A percentile compares a stretch with the other conserved stretches of the same genome.
These are phyloP conservation scores for Penicillium olsonii DNA, from an alignment of 2,329 filamentous ascomycete genomes.

Conservation along the genomic window DNA sequence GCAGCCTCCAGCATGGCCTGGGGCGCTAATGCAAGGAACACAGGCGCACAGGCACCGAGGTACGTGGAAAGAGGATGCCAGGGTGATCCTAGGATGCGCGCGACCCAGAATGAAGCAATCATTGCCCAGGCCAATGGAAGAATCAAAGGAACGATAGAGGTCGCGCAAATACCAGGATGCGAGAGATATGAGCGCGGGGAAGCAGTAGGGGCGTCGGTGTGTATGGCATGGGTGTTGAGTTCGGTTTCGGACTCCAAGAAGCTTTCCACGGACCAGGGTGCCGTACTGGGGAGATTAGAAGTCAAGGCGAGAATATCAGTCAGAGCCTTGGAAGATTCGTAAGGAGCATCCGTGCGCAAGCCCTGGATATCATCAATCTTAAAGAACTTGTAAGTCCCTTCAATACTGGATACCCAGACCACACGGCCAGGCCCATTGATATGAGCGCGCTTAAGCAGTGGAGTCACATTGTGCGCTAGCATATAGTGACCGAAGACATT, in stretches of 20 bases:
- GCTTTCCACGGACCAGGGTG: slow-evolving; percentile 52
- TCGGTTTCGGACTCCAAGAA: slow-evolving; percentile 49
- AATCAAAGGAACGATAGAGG: slow-evolving; percentile 74
- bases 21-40: slow-evolving; percentile 74
- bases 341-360: slow-evolving; percentile 63
- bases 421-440: slow-evolving; percentile 61
- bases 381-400: slow-evolving; percentile 63
- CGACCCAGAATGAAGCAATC: slow-evolving; percentile 66
- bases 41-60: slow-evolving; percentile 71
- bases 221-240: slow-evolving; percentile 9
- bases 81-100: slow-evolving; percentile 76
- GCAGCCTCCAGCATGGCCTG: slow-evolving; percentile 47
- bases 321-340: slow-evolving; percentile 84
- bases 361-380: slow-evolving; percentile 74
- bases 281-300: slow-evolving; percentile 64
- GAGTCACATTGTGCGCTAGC: slow-evolving; percentile 76
- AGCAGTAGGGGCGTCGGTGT: slow-evolving; percentile 34
- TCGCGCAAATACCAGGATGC: slow-evolving; percentile 85
- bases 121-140: slow-evolving; percentile 71
- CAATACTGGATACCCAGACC: slow-evolving; percentile 85
- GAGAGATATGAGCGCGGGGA: slow-evolving; percentile 68
- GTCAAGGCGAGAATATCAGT: slow-evolving; percentile 83
- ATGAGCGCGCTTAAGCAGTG: slow-evolving; percentile 62
- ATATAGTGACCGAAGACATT: slow-evolving; percentile 97
- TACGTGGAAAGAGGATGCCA: slow-evolving; percentile 85